phyloP scores from a whole-genome alignment of 768 basidiomycete species.

The Suillus cothurnatus region DNA sequence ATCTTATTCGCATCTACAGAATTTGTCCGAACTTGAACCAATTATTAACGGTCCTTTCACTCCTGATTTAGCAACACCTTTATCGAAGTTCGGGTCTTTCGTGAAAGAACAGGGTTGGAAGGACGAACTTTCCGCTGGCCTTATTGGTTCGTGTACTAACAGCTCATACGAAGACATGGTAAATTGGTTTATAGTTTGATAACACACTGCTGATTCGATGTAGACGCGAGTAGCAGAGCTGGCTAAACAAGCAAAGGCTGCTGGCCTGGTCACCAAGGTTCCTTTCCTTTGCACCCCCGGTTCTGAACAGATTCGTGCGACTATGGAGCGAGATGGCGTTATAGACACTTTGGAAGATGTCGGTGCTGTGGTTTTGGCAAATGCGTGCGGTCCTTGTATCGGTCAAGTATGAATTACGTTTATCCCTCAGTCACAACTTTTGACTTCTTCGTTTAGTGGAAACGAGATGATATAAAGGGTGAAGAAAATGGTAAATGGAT shows the following conservation, averaged over 20 bases:
- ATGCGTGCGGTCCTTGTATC: conserved; percentile 98
- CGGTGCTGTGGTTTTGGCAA: conserved; percentile 94
- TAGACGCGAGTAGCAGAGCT: conserved; percentile 92
- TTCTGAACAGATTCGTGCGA: conserved; percentile 96
- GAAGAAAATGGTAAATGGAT: conserved; percentile 81
- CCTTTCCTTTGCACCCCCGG: conserved; percentile 90
- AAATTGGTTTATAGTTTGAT: conserved; percentile 13
- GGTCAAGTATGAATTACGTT: conserved; percentile 64
- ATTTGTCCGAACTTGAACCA: conserved; percentile 87
- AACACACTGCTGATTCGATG: conserved; percentile 7
- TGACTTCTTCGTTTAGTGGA: conserved; percentile 63
- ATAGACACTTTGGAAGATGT: conserved; percentile 81
- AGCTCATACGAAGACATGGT: conserved; percentile 98
- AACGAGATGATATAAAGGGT: conserved; percentile 81
- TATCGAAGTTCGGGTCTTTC: conserved; percentile 85
- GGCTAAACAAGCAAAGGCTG: conserved; percentile 84
- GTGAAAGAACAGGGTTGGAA: conserved; percentile 90
- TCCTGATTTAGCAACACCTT: conserved; percentile 91
- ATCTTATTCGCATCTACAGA: conserved; percentile 44
- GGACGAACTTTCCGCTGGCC: conserved; percentile 84
- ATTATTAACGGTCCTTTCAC: conserved; percentile 98
- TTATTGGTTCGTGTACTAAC: conserved; percentile 99
- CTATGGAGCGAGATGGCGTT: conserved; percentile 92
- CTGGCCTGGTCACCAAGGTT: conserved; percentile 79
- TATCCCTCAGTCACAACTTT: conserved; percentile 1